Percentiles rank a stretch among this genome's conserved stretches.
Conservation (phyloP, 352 stramenopile species). For the Globisporangium middletonii region DNA sequence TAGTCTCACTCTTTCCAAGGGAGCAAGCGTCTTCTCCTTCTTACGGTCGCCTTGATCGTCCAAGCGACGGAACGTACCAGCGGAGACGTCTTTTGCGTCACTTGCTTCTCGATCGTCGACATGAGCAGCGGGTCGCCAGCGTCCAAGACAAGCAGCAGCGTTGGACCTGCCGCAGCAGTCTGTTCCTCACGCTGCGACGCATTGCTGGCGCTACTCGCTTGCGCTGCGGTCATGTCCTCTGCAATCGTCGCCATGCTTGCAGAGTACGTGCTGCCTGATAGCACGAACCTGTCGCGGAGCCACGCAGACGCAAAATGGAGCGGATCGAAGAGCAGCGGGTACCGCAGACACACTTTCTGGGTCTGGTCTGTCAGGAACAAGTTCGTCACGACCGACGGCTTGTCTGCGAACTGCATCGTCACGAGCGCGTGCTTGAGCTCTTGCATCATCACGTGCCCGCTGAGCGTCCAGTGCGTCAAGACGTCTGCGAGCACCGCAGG, state of each 20-base stretch:
- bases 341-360: slow-evolving; percentile 36
- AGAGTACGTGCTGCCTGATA: slow-evolving; percentile 4
- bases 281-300: slow-evolving; percentile 27
- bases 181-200: slow-evolving; percentile 10
- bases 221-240: background rate
- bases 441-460: slow-evolving; percentile 14
- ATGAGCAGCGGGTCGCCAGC: slow-evolving; percentile 34
- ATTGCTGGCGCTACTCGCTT: background rate
- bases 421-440: slow-evolving; percentile 31
- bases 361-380: slow-evolving; percentile 47
- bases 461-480: slow-evolving; percentile 22
- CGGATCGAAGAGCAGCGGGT: slow-evolving; percentile 50
- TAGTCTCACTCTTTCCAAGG: too few relatives aligned
- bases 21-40: too few relatives aligned
- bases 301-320: slow-evolving; percentile 24
- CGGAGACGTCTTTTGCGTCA: slow-evolving; percentile 24
- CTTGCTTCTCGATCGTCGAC: slow-evolving; percentile 32
- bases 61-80: slow-evolving; percentile 10
- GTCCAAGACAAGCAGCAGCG: slow-evolving; percentile 27
- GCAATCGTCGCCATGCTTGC: background rate
- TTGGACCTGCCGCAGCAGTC: background rate
- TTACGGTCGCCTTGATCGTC: too few relatives aligned
- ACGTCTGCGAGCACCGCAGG: background rate
- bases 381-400: slow-evolving; percentile 26
- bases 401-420: slow-evolving; percentile 13